These are phyloP conservation scores for Punica granatum DNA, from an alignment of 345 rosid genomes.

Conservation along the genomic window DNA sequence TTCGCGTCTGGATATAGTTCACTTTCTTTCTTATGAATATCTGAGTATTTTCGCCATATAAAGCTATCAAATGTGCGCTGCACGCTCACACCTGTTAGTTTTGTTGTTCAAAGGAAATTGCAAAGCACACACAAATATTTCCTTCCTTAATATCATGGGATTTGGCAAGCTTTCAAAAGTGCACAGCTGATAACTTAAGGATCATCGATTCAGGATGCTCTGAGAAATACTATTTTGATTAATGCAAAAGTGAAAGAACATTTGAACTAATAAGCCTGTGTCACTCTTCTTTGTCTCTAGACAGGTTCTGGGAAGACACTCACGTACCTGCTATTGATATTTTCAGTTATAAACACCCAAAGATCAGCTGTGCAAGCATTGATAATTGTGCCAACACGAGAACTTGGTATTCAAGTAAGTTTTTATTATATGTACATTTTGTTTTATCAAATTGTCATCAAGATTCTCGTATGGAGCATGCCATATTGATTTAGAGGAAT, in stretches of 20 bases:
- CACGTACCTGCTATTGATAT: conserved; percentile 65
- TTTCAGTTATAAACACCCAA: conserved; percentile 53
- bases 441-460: neutral
- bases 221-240: neutral
- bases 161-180: neutral
- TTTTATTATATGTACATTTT: neutral
- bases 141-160: neutral
- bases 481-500: conserved; percentile 1
- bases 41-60: neutral
- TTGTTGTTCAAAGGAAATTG: no score
- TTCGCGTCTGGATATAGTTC: neutral
- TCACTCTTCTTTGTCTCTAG: conserved; percentile 33
- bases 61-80: neutral
- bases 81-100: no score
- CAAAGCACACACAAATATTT: neutral
- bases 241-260: neutral
- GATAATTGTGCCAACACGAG: conserved; percentile 83
- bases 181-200: neutral
- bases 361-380: conserved; percentile 80
- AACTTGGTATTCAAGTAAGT: conserved; percentile 90
- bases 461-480: neutral
- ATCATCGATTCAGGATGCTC: neutral
- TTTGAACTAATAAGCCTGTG: conserved; percentile 1
- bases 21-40: neutral
- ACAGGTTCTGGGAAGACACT: conserved; percentile 96